Evolutionary conservation across 1,284 basidiomycete genomes (phyloP), one percentile per base, ranked within the genome.

Genomic region (Microbotryomycetes sp.): DNA sequence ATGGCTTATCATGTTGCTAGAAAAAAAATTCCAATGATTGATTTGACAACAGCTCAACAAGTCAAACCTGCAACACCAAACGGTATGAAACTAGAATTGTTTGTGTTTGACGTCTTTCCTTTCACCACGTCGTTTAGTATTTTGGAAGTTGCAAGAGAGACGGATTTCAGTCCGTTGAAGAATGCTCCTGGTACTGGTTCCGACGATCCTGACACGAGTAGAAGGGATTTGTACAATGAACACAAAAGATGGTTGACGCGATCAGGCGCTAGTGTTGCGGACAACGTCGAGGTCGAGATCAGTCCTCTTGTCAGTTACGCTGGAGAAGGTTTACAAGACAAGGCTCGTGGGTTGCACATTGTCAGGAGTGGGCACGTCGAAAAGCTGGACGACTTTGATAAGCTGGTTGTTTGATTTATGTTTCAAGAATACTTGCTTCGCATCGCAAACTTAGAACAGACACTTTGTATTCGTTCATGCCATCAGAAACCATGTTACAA

Each of bases 31-130:
- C 83, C 92, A 19, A 83, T 87, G 69, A 79, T 94, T 67, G 85
- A 90, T 74, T 73, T 88, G 53, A 75, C 81, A 52, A 82, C 81
- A 5, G 89, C 87, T 36, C 72, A 78, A 56, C 52, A 74, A 3
- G 77, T 92, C 75, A 94, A 92, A 76, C 93, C 94, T 5, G 77
- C 77, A 60, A 85, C 85, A 73, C 89, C 92, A n/a, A 98, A 98
- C 76, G 96, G 96, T 61, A 96, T 98, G 89, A 99, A 99, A 79
- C 84, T 99, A 68, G 96, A 99, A 78, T 81, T 97, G 77, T 99
- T 98, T 78, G 88, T 99, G 55, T 99, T 98, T 73, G 94, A 99
- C 78, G 96, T 99, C 54, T 97, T 99, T 81, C 94, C 96, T 6
- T 92, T 86, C 79, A 89, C 90, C 50, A 78, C 85, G 71, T 6